Base-by-base conservation (phyloP, 352 stramenopile genomes). In the Globisporangium splendens region DNA sequence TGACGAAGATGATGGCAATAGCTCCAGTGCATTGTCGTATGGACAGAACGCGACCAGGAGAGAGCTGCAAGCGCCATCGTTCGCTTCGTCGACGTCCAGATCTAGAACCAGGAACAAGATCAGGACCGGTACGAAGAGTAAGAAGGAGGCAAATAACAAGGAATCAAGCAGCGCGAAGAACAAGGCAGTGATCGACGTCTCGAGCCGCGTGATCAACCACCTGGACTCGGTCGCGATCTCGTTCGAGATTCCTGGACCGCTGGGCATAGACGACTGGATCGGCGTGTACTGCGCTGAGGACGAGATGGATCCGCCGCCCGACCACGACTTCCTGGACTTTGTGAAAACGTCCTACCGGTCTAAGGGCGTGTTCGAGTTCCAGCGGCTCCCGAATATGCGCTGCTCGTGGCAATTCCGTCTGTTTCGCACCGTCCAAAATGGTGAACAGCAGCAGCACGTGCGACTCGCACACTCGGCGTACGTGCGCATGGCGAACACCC, bases 401-500 rank as follows among this genome's bases (percentile, higher is more conserved):
- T 75, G 63, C 54, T 51, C 63, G 56, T 75, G 66, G 56, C 67
- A 75, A 42, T 75, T 75, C 41, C 67, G 59, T 1, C 64, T 63
- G 48, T 75, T 71, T 44, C n/a, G 18, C 31, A 20, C 18, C 28
- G 22, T 49, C 41, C 13, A 50, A 50, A 0, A 22, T 39, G 24
- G 47, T 18, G 15, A 31, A 56, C 24, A 28, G 2, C 17, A 15
- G 49, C 8, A 46, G 51, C 58, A 71, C 41, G 20, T 60, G 22
- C 53, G 20, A 1, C n/a, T 70, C 18, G 68, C 46, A 1, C 48
- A 55, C 22, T 70, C 59, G 6, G 21, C 22, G 2, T 47, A 64
- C 15, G 57, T 72, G 21, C 51, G 56, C 17, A 62, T 75, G 35
- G 47, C 43, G 11, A 31, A 46, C n/a, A 64, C 64, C 4, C 18